phyloP scores from a whole-genome alignment of 2,329 filamentous ascomycete species.

The Nothopassalora personata region DNA sequence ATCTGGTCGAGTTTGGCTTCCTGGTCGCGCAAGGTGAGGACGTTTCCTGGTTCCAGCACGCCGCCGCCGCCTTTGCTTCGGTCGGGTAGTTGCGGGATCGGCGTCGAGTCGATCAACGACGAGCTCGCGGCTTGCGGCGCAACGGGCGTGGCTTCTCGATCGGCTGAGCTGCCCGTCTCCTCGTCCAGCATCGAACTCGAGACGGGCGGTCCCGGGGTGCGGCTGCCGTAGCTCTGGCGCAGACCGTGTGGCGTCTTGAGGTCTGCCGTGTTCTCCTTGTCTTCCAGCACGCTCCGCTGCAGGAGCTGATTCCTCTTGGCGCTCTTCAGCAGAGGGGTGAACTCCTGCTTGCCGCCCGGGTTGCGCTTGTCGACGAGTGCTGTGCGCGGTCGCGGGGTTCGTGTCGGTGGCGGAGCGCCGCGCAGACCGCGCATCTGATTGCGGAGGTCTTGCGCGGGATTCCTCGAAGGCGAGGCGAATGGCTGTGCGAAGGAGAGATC shows the following conservation, averaged over 20 bases:
- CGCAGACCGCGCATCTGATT: slow-evolving; percentile 65
- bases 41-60: slow-evolving; percentile 77
- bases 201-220: slow-evolving; percentile 70
- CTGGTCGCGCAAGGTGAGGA: slow-evolving; percentile 87
- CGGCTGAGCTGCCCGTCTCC: slow-evolving; percentile 58
- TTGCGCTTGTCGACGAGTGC: slow-evolving; percentile 66
- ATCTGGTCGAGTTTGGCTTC: slow-evolving; percentile 90
- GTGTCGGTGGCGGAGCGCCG: slow-evolving; percentile 36
- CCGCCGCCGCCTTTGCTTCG: slow-evolving; percentile 54
- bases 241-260: slow-evolving; percentile 62
- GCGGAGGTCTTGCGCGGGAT: slow-evolving; percentile 62
- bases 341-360: slow-evolving; percentile 60
- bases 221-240: slow-evolving; percentile 50
- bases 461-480: slow-evolving; percentile 73
- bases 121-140: slow-evolving; percentile 67
- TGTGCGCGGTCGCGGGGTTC: slow-evolving; percentile 68
- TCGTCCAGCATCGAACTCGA: slow-evolving; percentile 65
- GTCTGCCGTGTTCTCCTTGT: slow-evolving; percentile 38
- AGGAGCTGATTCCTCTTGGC: slow-evolving; percentile 63
- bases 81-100: slow-evolving; percentile 64
- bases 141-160: slow-evolving; percentile 63
- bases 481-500: slow-evolving; percentile 85
- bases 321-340: slow-evolving; percentile 87
- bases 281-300: slow-evolving; percentile 33
- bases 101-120: slow-evolving; percentile 72